phyloP scores from a whole-genome alignment of 192 early-diverging fungal genomes.

The Mortierella hygrophila region DNA sequence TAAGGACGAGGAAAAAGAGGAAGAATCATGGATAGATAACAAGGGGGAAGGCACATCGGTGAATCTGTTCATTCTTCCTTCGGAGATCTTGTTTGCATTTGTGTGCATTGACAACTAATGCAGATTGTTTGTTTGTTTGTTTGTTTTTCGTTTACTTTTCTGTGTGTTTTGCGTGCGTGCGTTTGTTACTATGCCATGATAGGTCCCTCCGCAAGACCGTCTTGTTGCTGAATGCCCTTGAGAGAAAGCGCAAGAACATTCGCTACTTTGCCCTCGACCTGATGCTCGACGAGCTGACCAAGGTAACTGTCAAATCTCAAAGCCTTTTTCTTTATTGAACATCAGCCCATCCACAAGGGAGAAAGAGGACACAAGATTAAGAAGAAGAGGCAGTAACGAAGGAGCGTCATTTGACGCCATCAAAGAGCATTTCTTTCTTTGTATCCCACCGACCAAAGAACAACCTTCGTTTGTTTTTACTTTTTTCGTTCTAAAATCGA shows the following conservation, averaged over 20 bases:
- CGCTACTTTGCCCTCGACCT: slow-evolving; percentile 95
- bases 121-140: not conserved
- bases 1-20: not conserved
- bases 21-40: not conserved
- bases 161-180: not conserved
- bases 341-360: not conserved
- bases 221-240: slow-evolving; percentile 82
- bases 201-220: slow-evolving; percentile 91
- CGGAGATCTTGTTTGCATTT: not conserved
- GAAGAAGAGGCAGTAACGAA: not conserved
- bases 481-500: not conserved
- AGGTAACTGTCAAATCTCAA: slow-evolving; percentile 12
- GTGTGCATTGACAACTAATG: not conserved
- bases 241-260: slow-evolving; percentile 68
- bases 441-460: not conserved
- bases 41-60: not conserved
- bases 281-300: slow-evolving; percentile 79
- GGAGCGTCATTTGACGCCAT: slow-evolving; percentile 4
- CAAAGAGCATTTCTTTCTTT: not conserved
- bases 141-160: slow-evolving; percentile 4
- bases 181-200: not conserved
- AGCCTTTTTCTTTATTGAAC: not conserved
- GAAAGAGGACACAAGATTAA: not conserved
- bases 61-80: not conserved
- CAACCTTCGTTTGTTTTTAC: not conserved